These are phyloP conservation scores for Somion occarium DNA, from an alignment of 1,284 basidiomycete genomes.

Conservation along the genomic window DNA sequence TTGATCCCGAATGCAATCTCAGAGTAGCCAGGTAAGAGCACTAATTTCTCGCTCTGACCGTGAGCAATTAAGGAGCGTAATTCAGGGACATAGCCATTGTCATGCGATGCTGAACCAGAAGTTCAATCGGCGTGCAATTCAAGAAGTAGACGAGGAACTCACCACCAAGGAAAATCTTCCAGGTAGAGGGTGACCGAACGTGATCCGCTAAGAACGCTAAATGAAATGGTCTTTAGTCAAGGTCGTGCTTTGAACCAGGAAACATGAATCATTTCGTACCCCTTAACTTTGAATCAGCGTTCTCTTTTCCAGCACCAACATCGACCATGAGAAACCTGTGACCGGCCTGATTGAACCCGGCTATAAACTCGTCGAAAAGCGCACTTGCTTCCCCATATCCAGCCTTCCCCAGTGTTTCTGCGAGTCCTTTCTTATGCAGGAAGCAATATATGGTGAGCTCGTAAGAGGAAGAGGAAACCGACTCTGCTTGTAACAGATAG, in stretches of 20 bases:
- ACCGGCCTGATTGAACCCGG: slow-evolving; percentile 63
- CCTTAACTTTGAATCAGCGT: slow-evolving; percentile 68
- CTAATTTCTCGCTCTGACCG: slow-evolving; percentile 58
- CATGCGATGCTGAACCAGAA: slow-evolving; percentile 50
- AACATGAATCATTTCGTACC: slow-evolving; percentile 32
- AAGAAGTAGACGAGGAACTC: slow-evolving; percentile 7
- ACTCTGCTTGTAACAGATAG: slow-evolving; percentile 36
- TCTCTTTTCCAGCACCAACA: slow-evolving; percentile 68
- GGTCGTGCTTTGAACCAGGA: background rate
- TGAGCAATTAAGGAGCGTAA: slow-evolving; percentile 61
- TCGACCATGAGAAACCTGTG: slow-evolving; percentile 66
- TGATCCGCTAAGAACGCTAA: slow-evolving; percentile 55
- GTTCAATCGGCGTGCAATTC: background rate
- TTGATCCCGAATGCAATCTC: slow-evolving; percentile 56
- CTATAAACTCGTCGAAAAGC: slow-evolving; percentile 56
- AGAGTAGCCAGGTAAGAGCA: slow-evolving; percentile 58
- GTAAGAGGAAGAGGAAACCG: slow-evolving; percentile 19
- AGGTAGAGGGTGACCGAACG: slow-evolving; percentile 54
- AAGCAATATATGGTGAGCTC: slow-evolving; percentile 63
- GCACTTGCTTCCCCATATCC: slow-evolving; percentile 34
- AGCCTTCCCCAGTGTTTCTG: slow-evolving; percentile 43
- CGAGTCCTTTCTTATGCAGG: slow-evolving; percentile 55
- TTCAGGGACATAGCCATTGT: slow-evolving; percentile 65
- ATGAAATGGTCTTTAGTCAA: background rate
- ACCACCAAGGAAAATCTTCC: slow-evolving; percentile 62